A percentile compares a stretch with the other conserved stretches of the same genome.
These are phyloP conservation scores for Gracilaria caudata DNA, from an alignment of 23 red algal genomes.

Conservation along the genomic window DNA sequence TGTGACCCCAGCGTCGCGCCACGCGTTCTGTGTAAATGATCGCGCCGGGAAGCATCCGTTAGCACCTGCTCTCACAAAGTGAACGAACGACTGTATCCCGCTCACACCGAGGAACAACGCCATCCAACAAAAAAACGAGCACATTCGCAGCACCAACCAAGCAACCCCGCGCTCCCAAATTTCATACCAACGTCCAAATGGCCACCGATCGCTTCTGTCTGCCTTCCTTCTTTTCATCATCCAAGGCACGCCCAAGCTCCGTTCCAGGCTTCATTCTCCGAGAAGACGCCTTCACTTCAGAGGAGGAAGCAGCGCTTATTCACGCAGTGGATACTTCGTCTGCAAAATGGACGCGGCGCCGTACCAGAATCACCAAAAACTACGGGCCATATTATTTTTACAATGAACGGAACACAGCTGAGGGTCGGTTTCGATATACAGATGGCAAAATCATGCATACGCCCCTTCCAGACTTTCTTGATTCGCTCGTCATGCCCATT, in stretches of 20 bases:
- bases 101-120: background rate
- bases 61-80: background rate
- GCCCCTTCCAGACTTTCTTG: slow-evolving; percentile 58
- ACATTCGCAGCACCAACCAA: too few relatives aligned
- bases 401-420: slow-evolving; percentile 39
- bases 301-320: slow-evolving; percentile 48
- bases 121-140: too few relatives aligned
- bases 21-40: background rate
- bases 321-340: slow-evolving; percentile 57
- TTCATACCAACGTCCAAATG: slow-evolving; percentile 3
- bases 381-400: slow-evolving; percentile 77
- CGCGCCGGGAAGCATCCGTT: background rate
- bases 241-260: slow-evolving; percentile 4
- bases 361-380: slow-evolving; percentile 66
- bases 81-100: background rate
- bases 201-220: slow-evolving; percentile 12
- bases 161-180: too few relatives aligned
- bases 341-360: slow-evolving; percentile 60
- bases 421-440: slow-evolving; percentile 59
- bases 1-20: background rate
- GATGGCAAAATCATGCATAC: slow-evolving; percentile 52
- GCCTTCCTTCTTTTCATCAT: slow-evolving; percentile 11
- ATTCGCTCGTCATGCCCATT: slow-evolving; percentile 48
- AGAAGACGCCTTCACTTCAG: slow-evolving; percentile 45
- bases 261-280: slow-evolving; percentile 60